These are phyloP conservation scores for Podospora pseudoanserina DNA, from an alignment of 495 filamentous ascomycete genomes.

Conservation along the genomic window DNA sequence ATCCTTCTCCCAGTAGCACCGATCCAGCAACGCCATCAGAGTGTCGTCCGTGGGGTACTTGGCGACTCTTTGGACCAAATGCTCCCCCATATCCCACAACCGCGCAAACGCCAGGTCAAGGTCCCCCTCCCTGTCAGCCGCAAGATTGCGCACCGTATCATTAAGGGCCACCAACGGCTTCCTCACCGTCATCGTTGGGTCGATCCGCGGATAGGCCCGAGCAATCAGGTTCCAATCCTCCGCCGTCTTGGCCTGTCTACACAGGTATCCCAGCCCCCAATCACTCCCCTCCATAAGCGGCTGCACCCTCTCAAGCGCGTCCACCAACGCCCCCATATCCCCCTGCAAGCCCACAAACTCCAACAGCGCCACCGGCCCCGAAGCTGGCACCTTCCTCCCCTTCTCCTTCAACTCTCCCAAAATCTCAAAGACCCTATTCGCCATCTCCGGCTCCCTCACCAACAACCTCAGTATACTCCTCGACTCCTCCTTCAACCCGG, in stretches of 20 bases:
- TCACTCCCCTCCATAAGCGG: conserved; percentile 59
- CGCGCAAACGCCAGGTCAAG: conserved; percentile 58
- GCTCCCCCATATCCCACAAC: conserved; percentile 34
- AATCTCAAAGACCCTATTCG: conserved; percentile 47
- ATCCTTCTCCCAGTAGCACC: conserved; percentile 41
- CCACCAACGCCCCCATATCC: conserved; percentile 55
- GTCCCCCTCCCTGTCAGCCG: conserved; percentile 34
- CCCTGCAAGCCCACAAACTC: conserved; percentile 46
- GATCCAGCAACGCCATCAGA: conserved; percentile 38
- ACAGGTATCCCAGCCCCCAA: conserved; percentile 67
- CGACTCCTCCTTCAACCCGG: conserved; percentile 40
- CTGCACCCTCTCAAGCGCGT: conserved; percentile 69
- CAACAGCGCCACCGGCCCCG: conserved; percentile 61
- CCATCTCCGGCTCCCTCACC: conserved; percentile 24
- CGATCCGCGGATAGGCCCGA: not conserved
- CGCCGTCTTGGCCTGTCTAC: conserved; percentile 53
- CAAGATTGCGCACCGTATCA: not conserved
- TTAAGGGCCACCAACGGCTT: not conserved
- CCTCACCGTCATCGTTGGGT: not conserved
- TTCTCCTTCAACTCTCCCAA: conserved; percentile 51
- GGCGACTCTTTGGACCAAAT: not conserved
- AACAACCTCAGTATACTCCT: conserved; percentile 50
- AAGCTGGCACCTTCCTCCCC: conserved; percentile 47
- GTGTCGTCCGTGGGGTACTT: conserved; percentile 27
- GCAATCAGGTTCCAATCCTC: not conserved